Evolutionary conservation across 2,329 filamentous ascomycete genomes (phyloP).

Genomic region (Rachicladosporium sp.): DNA sequence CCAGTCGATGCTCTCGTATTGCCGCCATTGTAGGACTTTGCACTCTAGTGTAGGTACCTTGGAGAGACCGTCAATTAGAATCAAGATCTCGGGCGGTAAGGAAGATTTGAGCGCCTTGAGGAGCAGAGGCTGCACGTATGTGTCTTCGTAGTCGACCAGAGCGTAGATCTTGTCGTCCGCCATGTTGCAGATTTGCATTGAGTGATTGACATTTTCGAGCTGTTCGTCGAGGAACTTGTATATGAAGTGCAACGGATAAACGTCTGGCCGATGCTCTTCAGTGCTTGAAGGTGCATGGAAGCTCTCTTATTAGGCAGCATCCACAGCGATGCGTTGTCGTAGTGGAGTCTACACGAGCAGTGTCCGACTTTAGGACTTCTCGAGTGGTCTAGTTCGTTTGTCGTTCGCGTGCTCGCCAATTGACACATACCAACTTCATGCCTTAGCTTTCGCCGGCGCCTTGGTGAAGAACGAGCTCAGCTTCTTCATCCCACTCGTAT

Average conservation of each 20-base stretch:
- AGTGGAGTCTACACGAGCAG: no score
- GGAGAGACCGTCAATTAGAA: slow-evolving; percentile 40
- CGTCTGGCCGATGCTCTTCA: no score
- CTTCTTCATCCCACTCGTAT: slow-evolving; percentile 91
- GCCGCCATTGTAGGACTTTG: slow-evolving; percentile 62
- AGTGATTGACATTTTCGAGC: neutral
- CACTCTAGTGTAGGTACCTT: slow-evolving; percentile 34
- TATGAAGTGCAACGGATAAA: no score
- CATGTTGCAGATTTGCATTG: slow-evolving; percentile 2
- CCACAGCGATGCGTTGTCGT: no score
- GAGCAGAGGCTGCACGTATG: slow-evolving; percentile 81
- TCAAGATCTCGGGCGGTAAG: slow-evolving; percentile 37
- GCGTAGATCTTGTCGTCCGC: slow-evolving; percentile 43
- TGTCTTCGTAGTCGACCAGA: slow-evolving; percentile 71
- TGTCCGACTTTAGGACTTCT: no score
- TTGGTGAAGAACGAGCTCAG: slow-evolving; percentile 89
- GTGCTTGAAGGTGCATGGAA: no score
- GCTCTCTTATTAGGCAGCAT: no score
- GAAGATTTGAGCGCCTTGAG: slow-evolving; percentile 54
- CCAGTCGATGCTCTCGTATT: slow-evolving; percentile 84
- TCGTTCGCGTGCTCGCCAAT: no score
- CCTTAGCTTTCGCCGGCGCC: slow-evolving; percentile 24
- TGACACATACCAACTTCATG: no score
- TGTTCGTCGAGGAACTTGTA: slow-evolving; percentile 1
- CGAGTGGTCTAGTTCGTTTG: no score